Base-by-base conservation (phyloP, 2,329 filamentous ascomycete species). In the Intubia oerlemansii region DNA sequence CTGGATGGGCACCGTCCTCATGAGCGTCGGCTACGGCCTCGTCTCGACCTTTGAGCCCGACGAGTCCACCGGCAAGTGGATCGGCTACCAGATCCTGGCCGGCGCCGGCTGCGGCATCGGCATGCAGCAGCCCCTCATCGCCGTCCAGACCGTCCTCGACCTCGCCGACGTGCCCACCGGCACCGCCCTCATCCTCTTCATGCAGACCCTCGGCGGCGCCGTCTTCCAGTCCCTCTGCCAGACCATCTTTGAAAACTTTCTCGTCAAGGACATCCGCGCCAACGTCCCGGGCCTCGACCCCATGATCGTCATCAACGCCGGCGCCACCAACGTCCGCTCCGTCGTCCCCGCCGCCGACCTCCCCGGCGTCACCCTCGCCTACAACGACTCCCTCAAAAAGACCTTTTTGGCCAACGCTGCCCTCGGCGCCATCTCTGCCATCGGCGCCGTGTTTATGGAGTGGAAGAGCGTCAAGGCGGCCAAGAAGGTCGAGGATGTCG, bases 41-140 rank as follows among this genome's bases (percentile, higher is more conserved):
- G 49, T 69, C 34, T 59, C 59, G 3, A 66, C 60, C 1, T 52
- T 66, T 10, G 44, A 46, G 24, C 46, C 58, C 4, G 38, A 51
- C 38, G 62, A 57, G 2, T 46, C 51, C 2, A 42, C 56, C 7
- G 38, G 42, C 10, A 47, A 51, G 26, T 69, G 63, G 63, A 51
- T 54, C 24, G 51, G 50, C 24, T 55, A 46, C 36, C 50, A 53
- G 36, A 40, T 44, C 13, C 31, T 57, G 23, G 41, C 45, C 17
- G 54, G 54, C 25, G 30, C 50, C 6, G 54, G 52, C 12, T 37
- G 52, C 14, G 54, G 54, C 24, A 30, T 53, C 4, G 46, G 45
- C 21, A 41, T 57, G 36, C 52, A 56, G 32, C 48, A 52, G 33
- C 45, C 51, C 6, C 34, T 51, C 11, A 48, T 56, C 17, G 51